phyloP scores from a whole-genome alignment of 257 asterid species.

The Scutellaria minor region DNA sequence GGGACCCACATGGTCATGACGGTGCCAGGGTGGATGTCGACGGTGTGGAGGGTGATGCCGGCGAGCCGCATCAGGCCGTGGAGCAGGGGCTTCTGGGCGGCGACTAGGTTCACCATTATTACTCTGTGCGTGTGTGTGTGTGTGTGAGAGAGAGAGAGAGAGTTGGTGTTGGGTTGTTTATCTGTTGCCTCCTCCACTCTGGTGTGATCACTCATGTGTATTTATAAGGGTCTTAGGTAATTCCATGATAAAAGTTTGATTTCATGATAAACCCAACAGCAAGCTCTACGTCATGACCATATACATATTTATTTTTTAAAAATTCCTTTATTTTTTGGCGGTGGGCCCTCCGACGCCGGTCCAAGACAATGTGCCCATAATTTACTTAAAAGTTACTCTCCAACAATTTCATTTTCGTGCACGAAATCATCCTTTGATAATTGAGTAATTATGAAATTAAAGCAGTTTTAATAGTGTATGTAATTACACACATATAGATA shows the following conservation, averaged over 20 bases:
- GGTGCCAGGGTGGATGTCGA: conserved; percentile 63
- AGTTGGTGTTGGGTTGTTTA: conserved; percentile 56
- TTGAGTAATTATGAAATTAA: neutral
- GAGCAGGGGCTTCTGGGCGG: conserved; percentile 66
- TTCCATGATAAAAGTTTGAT: too few relatives aligned
- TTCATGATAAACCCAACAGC: too few relatives aligned
- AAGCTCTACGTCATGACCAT: too few relatives aligned
- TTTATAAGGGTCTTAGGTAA: too few relatives aligned
- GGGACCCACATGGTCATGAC: conserved; percentile 78
- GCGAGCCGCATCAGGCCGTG: conserved; percentile 70
- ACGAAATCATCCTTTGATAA: conserved; percentile 38
- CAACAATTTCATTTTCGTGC: conserved; percentile 41
- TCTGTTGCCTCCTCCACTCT: neutral
- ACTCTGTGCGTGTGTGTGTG: neutral
- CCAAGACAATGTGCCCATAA: too few relatives aligned
- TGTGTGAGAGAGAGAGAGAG: conserved; percentile 23
- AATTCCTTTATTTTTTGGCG: too few relatives aligned
- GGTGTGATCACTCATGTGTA: too few relatives aligned
- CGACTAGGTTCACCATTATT: conserved; percentile 77
- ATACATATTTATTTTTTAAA: too few relatives aligned
- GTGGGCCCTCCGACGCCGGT: too few relatives aligned
- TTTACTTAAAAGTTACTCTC: too few relatives aligned
- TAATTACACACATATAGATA: too few relatives aligned
- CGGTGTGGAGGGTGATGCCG: conserved; percentile 59
- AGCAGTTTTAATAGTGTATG: too few relatives aligned